A percentile compares a stretch with the other conserved stretches of the same genome.
These are phyloP conservation scores for Diaporthe citriasiana DNA, from an alignment of 2,329 filamentous ascomycete genomes.

Conservation along the genomic window DNA sequence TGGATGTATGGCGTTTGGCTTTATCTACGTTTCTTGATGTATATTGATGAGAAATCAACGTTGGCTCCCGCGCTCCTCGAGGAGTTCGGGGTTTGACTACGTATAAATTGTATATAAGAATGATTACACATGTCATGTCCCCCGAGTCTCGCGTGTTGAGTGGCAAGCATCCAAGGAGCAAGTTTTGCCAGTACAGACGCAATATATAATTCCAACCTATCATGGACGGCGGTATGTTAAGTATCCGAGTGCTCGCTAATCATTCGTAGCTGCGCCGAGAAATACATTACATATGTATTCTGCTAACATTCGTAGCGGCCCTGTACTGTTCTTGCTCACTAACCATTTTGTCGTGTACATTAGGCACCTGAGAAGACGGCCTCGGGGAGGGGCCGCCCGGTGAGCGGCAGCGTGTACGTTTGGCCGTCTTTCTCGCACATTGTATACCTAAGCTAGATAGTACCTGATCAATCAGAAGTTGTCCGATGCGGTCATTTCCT, in stretches of 20 bases:
- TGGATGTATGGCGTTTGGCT: constrained; percentile 5
- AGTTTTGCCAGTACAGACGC: neutral
- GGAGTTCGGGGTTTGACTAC: neutral
- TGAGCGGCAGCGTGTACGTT: no score
- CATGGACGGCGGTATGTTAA: neutral
- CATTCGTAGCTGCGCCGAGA: no score
- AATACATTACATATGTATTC: no score
- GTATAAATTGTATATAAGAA: constrained; percentile 29
- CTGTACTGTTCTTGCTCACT: no score
- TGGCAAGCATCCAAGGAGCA: neutral
- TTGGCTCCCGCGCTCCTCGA: neutral
- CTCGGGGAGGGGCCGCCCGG: no score
- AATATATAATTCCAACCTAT: neutral
- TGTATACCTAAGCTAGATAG: no score
- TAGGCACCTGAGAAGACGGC: no score
- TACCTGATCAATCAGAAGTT: neutral
- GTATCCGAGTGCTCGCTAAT: neutral
- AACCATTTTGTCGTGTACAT: no score
- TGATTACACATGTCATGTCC: neutral
- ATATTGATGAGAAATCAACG: constrained; percentile 11
- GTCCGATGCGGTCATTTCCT: neutral
- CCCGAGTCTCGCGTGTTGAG: neutral
- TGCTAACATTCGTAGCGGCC: no score
- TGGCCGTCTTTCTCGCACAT: neutral
- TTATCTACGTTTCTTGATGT: constrained; percentile 24